phyloP scores from a whole-genome alignment of 2,329 filamentous ascomycete genomes.

The Botrytis hyacinthi region DNA sequence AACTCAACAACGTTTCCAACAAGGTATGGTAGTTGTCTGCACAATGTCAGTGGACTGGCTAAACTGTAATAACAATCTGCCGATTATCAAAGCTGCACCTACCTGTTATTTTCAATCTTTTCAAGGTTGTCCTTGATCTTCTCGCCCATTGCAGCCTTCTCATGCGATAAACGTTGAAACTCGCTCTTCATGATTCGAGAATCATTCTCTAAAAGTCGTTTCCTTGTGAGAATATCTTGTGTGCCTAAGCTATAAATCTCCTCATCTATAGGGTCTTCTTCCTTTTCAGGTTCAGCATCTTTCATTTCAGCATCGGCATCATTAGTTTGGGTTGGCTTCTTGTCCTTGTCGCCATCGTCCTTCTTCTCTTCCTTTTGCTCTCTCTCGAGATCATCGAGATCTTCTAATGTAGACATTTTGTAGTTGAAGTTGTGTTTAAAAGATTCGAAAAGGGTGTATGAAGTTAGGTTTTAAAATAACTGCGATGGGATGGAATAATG shows the following conservation, averaged over 20 bases:
- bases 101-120: constrained; percentile 99
- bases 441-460: neutral
- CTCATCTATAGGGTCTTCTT: constrained; percentile 83
- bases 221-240: constrained; percentile 88
- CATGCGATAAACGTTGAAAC: constrained; percentile 87
- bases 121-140: constrained; percentile 99
- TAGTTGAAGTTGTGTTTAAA: constrained; percentile 21
- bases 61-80: neutral
- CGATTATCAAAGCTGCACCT: constrained; percentile 36
- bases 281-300: constrained; percentile 70
- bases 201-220: constrained; percentile 93
- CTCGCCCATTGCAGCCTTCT: constrained; percentile 93
- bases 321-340: constrained; percentile 52
- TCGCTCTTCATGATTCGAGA: constrained; percentile 99
- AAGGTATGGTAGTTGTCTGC: constrained; percentile 92
- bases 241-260: constrained; percentile 93
- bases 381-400: constrained; percentile 73
- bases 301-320: constrained; percentile 86
- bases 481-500: constrained; percentile 13
- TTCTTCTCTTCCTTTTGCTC: constrained; percentile 63
- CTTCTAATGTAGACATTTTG: constrained; percentile 72
- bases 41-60: constrained; percentile 22
- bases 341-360: constrained; percentile 54
- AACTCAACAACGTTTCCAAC: constrained; percentile 98
- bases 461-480: neutral